Conservation (phyloP, 352 stramenopile genomes). For the Phytophthora agathidicida region DNA sequence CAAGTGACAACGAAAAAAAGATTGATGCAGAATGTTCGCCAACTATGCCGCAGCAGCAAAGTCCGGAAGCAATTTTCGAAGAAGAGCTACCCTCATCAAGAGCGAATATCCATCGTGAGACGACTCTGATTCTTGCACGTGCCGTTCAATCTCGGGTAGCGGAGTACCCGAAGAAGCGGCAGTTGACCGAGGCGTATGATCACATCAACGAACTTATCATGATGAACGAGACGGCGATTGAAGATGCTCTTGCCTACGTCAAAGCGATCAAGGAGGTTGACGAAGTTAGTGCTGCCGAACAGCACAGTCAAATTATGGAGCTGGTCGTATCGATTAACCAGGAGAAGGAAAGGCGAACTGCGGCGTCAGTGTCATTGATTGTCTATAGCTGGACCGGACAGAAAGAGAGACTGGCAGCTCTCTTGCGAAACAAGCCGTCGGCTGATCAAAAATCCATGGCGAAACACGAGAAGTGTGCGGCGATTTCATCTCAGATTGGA, state of each 20-base stretch:
- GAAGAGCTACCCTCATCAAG: too few species aligned
- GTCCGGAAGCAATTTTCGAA: too few species aligned
- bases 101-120: constrained; percentile 14
- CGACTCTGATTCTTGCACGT: neutral
- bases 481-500: constrained; percentile 3
- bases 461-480: neutral
- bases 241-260: constrained; percentile 12
- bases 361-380: constrained; percentile 4
- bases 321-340: constrained; percentile 19
- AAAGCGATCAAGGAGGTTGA: constrained; percentile 10
- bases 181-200: constrained; percentile 6
- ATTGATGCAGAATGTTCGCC: too few species aligned
- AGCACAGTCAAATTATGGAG: constrained; percentile 13
- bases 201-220: constrained; percentile 4
- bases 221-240: constrained; percentile 20
- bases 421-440: constrained; percentile 1
- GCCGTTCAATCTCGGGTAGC: neutral
- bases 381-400: neutral
- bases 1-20: too few species aligned
- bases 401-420: neutral
- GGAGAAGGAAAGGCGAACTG: constrained; percentile 15
- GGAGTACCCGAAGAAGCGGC: neutral
- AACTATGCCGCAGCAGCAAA: neutral
- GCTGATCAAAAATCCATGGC: neutral
- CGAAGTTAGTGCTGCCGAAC: constrained; percentile 1